These are phyloP conservation scores for Ceratobasidium sp. DNA, from an alignment of 1,284 basidiomycete genomes.

Conservation along the genomic window DNA sequence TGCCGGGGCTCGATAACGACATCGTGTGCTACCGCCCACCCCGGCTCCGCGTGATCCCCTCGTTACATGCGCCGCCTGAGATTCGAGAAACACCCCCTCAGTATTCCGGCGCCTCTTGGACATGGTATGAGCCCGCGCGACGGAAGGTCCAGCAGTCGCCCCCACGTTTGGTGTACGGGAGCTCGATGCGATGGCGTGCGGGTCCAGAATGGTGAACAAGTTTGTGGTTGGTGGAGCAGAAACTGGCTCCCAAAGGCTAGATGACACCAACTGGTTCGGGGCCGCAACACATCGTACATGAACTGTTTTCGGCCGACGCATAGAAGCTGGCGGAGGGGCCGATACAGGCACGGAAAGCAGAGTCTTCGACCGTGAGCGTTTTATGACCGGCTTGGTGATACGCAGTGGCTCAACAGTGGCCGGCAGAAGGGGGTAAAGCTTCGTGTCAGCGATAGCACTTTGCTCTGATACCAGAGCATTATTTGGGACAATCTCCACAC, in stretches of 20 bases:
- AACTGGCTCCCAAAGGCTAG: constrained; percentile 1
- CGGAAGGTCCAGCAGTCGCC: neutral
- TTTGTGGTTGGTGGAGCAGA: neutral
- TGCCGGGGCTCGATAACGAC: neutral
- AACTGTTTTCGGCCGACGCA: neutral
- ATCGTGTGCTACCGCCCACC: neutral
- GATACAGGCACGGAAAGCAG: neutral
- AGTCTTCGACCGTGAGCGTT: neutral
- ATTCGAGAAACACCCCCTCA: constrained; percentile 7
- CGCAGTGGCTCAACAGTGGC: neutral
- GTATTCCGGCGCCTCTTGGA: constrained; percentile 6
- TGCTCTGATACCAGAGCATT: neutral
- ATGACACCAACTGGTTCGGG: neutral
- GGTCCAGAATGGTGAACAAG: neutral
- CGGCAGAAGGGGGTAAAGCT: neutral
- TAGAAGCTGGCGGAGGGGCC: neutral
- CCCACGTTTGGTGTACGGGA: neutral
- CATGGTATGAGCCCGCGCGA: neutral
- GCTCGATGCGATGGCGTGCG: neutral
- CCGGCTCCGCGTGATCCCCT: neutral
- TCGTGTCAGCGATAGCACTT: neutral
- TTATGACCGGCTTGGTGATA: neutral
- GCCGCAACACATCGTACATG: neutral
- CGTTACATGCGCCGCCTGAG: neutral
- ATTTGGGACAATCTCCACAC: constrained; percentile 3